phyloP scores from a whole-genome alignment of 208 protist species.

The Blastocrithidia nonstop region DNA sequence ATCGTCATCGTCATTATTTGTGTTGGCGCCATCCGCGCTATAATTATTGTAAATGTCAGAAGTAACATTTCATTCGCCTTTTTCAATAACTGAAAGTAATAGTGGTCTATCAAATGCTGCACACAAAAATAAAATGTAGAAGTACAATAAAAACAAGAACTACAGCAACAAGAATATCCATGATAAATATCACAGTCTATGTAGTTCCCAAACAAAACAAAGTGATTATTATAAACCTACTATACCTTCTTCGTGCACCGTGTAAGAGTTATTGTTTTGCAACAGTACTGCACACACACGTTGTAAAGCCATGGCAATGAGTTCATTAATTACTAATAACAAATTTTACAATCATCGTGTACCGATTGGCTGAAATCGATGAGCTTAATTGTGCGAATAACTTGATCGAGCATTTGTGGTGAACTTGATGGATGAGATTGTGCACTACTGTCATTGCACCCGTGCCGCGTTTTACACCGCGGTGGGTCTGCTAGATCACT shows the following conservation, averaged over 20 bases:
- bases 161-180: neutral
- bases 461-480: conserved; percentile 49
- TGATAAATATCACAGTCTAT: neutral
- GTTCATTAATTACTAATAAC: neutral
- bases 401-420: conserved; percentile 35
- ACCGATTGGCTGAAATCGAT: conserved; percentile 26
- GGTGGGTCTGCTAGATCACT: conserved; percentile 46
- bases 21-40: neutral
- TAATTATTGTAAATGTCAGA: no score
- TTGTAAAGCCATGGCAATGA: no score
- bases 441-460: conserved; percentile 34
- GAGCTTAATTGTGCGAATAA: conserved; percentile 27
- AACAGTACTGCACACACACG: no score
- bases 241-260: neutral
- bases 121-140: neutral
- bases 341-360: no score
- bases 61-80: no score
- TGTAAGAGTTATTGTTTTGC: neutral
- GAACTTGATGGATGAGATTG: conserved; percentile 57
- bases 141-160: neutral
- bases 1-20: conserved; percentile 1
- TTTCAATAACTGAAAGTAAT: no score
- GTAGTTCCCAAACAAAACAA: no score
- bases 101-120: neutral
- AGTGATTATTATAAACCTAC: no score